Conservation (phyloP, 73 alveolate genomes). For the Paraurostyla sp. region DNA sequence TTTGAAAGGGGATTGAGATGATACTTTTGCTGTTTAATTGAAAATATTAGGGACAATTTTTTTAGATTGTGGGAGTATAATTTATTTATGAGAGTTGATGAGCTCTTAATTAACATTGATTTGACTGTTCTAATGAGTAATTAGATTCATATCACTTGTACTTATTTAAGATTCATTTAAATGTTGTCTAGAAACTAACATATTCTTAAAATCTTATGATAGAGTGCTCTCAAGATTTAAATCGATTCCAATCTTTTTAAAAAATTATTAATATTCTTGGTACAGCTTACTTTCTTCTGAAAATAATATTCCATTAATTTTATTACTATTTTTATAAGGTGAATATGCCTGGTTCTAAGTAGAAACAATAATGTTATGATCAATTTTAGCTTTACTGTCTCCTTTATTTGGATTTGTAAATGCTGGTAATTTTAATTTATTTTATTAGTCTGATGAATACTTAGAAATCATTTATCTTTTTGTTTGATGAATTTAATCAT, state of each 20-base stretch:
- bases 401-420: no score
- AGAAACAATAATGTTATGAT: no score
- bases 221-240: neutral
- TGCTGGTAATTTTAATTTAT: no score
- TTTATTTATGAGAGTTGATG: neutral
- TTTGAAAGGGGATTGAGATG: constrained; percentile 5
- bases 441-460: neutral
- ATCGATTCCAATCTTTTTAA: constrained; percentile 13
- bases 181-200: neutral
- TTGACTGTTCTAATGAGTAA: no score
- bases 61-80: neutral
- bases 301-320: neutral
- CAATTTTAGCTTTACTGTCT: no score
- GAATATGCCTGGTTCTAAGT: no score
- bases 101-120: neutral
- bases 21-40: neutral
- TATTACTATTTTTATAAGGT: neutral
- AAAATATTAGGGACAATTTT: neutral
- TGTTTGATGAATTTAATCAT: neutral
- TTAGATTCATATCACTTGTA: no score
- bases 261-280: constrained; percentile 20
- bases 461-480: neutral
- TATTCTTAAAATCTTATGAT: neutral
- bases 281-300: neutral
- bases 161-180: neutral